Evolutionary conservation across 371 early-diverging fungal genomes (phyloP).

Genomic region (Conidiobolus coronatus): DNA sequence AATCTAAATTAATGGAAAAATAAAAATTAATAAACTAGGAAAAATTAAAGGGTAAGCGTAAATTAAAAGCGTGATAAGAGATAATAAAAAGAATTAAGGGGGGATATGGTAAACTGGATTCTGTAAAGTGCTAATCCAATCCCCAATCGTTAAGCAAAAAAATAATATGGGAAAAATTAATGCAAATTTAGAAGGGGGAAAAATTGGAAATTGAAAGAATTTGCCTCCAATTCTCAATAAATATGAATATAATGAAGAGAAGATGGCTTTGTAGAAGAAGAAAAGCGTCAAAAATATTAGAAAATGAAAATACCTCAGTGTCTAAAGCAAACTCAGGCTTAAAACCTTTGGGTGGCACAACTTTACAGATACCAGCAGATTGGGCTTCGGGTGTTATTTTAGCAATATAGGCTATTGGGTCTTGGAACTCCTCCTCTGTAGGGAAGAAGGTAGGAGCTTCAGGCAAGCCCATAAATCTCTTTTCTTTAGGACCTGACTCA

Average conservation of each 20-base stretch:
- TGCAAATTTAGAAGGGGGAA: too few relatives aligned
- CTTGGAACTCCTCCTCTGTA: slow-evolving; percentile 52
- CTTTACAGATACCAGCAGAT: slow-evolving; percentile 70
- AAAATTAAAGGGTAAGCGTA: not conserved
- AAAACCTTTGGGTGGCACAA: slow-evolving; percentile 75
- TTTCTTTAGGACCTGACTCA: slow-evolving; percentile 4
- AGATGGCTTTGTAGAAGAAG: too few relatives aligned
- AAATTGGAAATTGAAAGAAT: too few relatives aligned
- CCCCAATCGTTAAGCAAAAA: too few relatives aligned
- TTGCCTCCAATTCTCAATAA: too few relatives aligned
- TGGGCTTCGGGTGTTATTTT: slow-evolving; percentile 58
- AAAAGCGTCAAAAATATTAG: too few relatives aligned
- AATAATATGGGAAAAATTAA: too few relatives aligned
- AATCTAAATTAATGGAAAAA: slow-evolving; percentile 17
- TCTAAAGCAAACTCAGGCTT: slow-evolving; percentile 64
- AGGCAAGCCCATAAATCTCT: slow-evolving; percentile 34
- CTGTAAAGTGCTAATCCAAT: too few relatives aligned
- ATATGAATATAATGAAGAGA: too few relatives aligned
- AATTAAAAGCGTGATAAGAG: too few relatives aligned
- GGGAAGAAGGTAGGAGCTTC: slow-evolving; percentile 70
- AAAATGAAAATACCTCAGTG: slow-evolving; percentile 29
- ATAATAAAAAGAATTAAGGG: too few relatives aligned
- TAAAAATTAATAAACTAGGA: not conserved
- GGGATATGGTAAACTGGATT: too few relatives aligned
- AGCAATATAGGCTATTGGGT: slow-evolving; percentile 67